Base-by-base conservation (phyloP, 2,329 filamentous ascomycete species). In the Neophaeococcomyces aloes region DNA sequence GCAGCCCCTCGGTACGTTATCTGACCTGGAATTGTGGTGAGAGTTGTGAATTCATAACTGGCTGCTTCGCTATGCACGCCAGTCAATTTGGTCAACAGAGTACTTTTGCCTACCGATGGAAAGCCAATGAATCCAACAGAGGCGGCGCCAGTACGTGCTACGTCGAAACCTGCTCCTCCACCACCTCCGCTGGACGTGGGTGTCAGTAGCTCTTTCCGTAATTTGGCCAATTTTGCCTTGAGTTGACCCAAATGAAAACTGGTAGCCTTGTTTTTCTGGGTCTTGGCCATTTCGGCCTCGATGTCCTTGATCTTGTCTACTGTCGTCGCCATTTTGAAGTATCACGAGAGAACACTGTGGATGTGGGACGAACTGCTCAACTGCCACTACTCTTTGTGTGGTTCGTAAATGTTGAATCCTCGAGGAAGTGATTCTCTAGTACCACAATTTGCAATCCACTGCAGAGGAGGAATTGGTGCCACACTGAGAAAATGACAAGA, bases 241-340 rank as follows among this genome's bases (percentile, higher is more conserved):
- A 98, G 72, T 69, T 96, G 89, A 59, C 76, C 87, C 65, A 95
- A 71, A 75, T 95, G 88, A 65, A 81, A 94, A 38, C 86, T 88
- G 10, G 87, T 94, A 42, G 83, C 84, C 71, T 95, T 95, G 68
- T 95, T 95, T 72, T 95, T 95, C 66, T 96, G 88, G 60, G 88
- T 95, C 69, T 78, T 78, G 71, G 87, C 86, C 89, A 95, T 95
- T 81, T 95, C 89, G 71, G 82, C 69, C 83, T 95, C 89, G 67
- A 95, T 85, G 60, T 89, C 85, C 68, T 94, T 94, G 75, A 96
- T 95, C 85, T 96, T 96, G 59, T 96, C 89, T 64, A 95, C 87
- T 32, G 89, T 96, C 49, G 89, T 96, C 75, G 89, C 75, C 91
- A 96, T 96, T 59, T 65, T 83, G 72, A 62, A 18, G 29, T 10